Percentiles rank a stretch among this genome's conserved stretches.
Evolutionary conservation across 108 stramenopile genomes (phyloP).

Genomic region (Cyclotella sp.): DNA sequence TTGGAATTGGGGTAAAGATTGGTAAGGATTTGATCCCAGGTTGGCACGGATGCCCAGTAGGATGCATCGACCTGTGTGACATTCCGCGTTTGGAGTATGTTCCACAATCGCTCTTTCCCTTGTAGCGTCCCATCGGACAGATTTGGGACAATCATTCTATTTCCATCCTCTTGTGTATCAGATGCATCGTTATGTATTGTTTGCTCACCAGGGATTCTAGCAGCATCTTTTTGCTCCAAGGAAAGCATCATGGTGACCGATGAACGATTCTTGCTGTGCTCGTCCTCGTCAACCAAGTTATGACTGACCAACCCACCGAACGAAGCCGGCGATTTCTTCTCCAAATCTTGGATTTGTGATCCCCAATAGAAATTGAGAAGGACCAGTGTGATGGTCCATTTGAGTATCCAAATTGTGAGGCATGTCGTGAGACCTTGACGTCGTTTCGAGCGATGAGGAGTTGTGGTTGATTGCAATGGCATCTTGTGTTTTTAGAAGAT

Average conservation of each 20-base stretch:
- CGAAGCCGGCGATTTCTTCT: not conserved
- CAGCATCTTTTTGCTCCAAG: not conserved
- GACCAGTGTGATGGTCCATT: conserved; percentile 27
- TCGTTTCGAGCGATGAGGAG: not conserved
- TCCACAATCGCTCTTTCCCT: conserved; percentile 44
- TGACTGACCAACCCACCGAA: conserved; percentile 3
- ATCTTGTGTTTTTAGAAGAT: not conserved
- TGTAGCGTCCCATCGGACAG: conserved; percentile 38
- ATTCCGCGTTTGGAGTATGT: conserved; percentile 42
- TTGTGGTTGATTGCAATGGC: conserved; percentile 2
- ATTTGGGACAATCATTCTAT: conserved; percentile 38
- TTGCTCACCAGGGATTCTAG: not conserved
- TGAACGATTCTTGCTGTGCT: not conserved
- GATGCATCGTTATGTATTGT: not conserved
- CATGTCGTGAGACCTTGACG: conserved; percentile 10
- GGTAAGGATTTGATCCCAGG: conserved; percentile 28
- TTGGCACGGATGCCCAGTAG: conserved; percentile 46
- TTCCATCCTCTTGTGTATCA: not conserved
- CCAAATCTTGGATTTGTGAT: conserved; percentile 25
- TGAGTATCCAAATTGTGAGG: conserved; percentile 31
- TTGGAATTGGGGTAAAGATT: conserved; percentile 33
- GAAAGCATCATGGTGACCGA: too few species aligned
- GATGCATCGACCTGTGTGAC: conserved; percentile 38
- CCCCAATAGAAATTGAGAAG: conserved; percentile 41
- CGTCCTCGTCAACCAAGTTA: conserved; percentile 1